A percentile compares a stretch with the other conserved stretches of the same genome.
phyloP scores from a whole-genome alignment of 192 early-diverging fungal genomes.

The Linnemannia schmuckeri region DNA sequence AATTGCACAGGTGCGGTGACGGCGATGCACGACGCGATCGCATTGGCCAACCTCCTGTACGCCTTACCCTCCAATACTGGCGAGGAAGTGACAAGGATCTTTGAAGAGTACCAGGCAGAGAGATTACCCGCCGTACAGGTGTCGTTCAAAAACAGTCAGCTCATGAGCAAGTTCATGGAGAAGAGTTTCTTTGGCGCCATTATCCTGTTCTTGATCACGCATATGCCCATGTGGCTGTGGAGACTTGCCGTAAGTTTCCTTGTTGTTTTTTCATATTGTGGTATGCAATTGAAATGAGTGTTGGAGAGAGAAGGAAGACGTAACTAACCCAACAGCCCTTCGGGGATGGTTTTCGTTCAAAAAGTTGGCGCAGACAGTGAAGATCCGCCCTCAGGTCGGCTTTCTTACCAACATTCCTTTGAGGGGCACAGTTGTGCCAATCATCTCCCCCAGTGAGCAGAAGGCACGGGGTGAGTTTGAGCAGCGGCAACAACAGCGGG shows the following conservation, averaged over 20 bases:
- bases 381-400: not conserved
- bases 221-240: constrained; percentile 3
- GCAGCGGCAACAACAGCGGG: not conserved
- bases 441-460: not conserved
- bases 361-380: not conserved
- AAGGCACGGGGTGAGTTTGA: not conserved
- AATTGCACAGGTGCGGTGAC: not conserved
- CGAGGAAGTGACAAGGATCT: not conserved
- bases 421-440: not conserved
- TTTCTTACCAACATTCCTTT: not conserved
- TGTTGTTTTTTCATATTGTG: not conserved
- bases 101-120: not conserved
- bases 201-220: not conserved
- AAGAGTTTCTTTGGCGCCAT: not conserved
- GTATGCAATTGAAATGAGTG: no score
- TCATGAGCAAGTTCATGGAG: constrained; percentile 4
- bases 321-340: no score
- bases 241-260: not conserved
- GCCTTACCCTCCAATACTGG: not conserved
- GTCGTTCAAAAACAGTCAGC: not conserved
- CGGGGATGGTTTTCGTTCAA: no score
- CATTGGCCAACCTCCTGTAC: not conserved
- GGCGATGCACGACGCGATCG: not conserved
- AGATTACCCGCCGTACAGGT: not conserved
- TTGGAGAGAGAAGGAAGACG: no score